phyloP scores from a whole-genome alignment of 257 asterid genomes.

The Cordia subcordata region DNA sequence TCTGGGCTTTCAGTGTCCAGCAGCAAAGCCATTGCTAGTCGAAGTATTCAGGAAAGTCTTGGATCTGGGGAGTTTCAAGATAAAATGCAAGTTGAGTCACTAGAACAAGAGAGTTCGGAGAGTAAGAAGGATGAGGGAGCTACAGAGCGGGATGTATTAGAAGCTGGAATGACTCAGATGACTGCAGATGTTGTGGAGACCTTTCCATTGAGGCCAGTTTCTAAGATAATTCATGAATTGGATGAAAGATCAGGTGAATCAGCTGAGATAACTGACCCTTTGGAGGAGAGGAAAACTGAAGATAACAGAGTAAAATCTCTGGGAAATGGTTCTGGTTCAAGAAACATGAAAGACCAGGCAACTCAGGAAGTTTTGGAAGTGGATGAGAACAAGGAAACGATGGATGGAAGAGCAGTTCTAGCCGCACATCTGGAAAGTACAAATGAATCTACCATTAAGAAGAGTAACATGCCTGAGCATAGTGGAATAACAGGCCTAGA shows the following conservation, averaged over 20 bases:
- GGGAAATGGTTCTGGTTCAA: constrained; percentile 17
- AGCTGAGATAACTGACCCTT: constrained; percentile 19
- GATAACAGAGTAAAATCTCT: constrained; percentile 16
- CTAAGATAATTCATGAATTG: constrained; percentile 22
- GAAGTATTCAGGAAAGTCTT: constrained; percentile 13
- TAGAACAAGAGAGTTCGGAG: constrained; percentile 18
- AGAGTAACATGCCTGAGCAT: constrained; percentile 12
- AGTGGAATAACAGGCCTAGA: constrained; percentile 8
- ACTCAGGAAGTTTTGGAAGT: constrained; percentile 12
- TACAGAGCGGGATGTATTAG: constrained; percentile 12
- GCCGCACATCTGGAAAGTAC: constrained; percentile 24
- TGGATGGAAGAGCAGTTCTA: constrained; percentile 19
- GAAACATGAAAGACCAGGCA: constrained; percentile 17
- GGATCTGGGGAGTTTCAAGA: constrained; percentile 18
- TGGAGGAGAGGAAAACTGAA: constrained; percentile 17
- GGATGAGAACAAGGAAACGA: background rate
- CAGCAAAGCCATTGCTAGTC: constrained; percentile 15
- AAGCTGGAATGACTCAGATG: constrained; percentile 3
- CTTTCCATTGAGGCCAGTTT: constrained; percentile 64
- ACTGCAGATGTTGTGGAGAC: constrained; percentile 54
- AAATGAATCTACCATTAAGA: constrained; percentile 16
- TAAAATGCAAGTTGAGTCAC: constrained; percentile 10
- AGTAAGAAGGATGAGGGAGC: constrained; percentile 1
- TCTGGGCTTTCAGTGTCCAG: constrained; percentile 12
- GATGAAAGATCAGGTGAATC: constrained; percentile 32